Evolutionary conservation across 2,329 filamentous ascomycete genomes (phyloP), one percentile per base, ranked within the genome.

Genomic region (Sclerotinia glacialis): DNA sequence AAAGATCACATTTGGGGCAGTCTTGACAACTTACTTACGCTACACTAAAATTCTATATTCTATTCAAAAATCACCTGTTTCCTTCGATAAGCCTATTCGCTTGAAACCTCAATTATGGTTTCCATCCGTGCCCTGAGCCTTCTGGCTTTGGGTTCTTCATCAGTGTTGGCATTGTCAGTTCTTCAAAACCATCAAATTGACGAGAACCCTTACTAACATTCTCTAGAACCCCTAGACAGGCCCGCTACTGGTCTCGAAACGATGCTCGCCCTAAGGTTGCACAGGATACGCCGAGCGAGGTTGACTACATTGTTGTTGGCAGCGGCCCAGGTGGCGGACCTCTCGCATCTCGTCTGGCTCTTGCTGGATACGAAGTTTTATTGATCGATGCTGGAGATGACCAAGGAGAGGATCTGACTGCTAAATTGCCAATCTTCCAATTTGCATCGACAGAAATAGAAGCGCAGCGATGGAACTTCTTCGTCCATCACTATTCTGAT

Each of bases 381-480:
- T 77, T 85, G 4, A 78, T 85, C 42, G 83, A 85, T 69, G 83
- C 82, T 44, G 83, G 83, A 65, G 81, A 83, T 69, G 82, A 85
- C 68, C 79, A 84, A 68, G 80, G 78, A 14, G 63, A 64, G 5
- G 69, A 74, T 40, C 73, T 78, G 81, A 78, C 80, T 68, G 78
- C 82, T 69, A 77, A 79, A 78, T 40, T 79, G 82, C 8, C 84
- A 82, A 28, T 80, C 79, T 8, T 78, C 68, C 79, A 79, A 60
- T 77, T 79, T n/a, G 76, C 78, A 55, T 79, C 79, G 9, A 81
- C 79, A 21, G 78, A 83, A 70, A 79, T 83, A 69, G 74, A 77
- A 46, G 77, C 77, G 11, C 78, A 82, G 73, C 75, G 76, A 65
- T 85, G 83, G 83, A 81, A 85, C 74, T 85, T 82, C 63, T 74